These are phyloP conservation scores for Arabidopsis hybrid DNA, from an alignment of 441 rosid genomes.

Conservation along the genomic window DNA sequence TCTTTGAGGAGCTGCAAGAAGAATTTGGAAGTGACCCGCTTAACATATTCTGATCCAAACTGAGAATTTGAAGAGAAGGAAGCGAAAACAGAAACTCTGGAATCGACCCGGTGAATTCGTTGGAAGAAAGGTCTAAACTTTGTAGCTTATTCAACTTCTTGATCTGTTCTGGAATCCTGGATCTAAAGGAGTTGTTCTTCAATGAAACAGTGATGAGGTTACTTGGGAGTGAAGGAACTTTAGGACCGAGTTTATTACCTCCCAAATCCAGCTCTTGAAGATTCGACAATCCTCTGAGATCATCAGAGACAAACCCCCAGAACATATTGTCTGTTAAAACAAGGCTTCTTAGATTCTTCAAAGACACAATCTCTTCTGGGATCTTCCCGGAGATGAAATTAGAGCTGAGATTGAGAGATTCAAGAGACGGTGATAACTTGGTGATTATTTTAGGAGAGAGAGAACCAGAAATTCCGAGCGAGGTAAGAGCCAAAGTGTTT, in stretches of 20 bases:
- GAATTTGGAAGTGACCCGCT: conserved; percentile 63
- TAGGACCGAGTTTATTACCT: conserved; percentile 67
- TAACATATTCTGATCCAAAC: conserved; percentile 62
- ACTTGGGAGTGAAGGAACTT: conserved; percentile 64
- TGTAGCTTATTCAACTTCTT: conserved; percentile 56
- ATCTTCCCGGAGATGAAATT: conserved; percentile 74
- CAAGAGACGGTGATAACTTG: conserved; percentile 58
- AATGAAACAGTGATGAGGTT: conserved; percentile 53
- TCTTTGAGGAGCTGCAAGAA: conserved; percentile 57
- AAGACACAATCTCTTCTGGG: conserved; percentile 60
- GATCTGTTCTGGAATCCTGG: conserved; percentile 59
- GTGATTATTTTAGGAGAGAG: conserved; percentile 60
- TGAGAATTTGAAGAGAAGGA: conserved; percentile 63
- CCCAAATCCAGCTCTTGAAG: conserved; percentile 68
- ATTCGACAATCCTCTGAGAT: conserved; percentile 53
- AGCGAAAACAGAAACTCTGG: conserved; percentile 69
- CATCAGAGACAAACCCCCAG: conserved; percentile 72
- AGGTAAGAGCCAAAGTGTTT: conserved; percentile 67
- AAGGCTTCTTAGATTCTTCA: conserved; percentile 61
- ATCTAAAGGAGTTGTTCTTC: conserved; percentile 72
- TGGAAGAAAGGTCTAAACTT: conserved; percentile 69
- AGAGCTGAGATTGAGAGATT: conserved; percentile 69
- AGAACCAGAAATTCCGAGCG: conserved; percentile 82
- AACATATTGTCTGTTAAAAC: conserved; percentile 67
- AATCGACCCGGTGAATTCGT: conserved; percentile 61